Evolutionary conservation across 225 moss, liverwort and hornwort species (phyloP).

Genomic region (Polytrichum commune): DNA sequence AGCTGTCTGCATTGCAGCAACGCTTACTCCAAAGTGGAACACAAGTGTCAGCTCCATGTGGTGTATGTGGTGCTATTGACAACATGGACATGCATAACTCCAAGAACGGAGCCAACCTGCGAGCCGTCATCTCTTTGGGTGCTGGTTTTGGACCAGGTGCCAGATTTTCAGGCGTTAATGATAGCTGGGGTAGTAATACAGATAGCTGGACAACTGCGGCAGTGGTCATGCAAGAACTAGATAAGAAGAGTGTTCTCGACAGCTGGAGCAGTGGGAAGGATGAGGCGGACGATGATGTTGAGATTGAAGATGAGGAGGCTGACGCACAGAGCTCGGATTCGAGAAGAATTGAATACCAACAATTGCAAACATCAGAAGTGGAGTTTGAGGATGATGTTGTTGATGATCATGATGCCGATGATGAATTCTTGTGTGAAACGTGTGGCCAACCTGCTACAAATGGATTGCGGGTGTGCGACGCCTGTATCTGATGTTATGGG

Average conservation of each 20-base stretch:
- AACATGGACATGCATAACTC: neutral
- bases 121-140: neutral
- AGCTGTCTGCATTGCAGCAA: slow-evolving; percentile 36
- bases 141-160: neutral
- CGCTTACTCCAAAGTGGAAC: slow-evolving; percentile 18
- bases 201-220: slow-evolving; percentile 7
- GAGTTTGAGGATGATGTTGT: slow-evolving; percentile 11
- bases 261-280: slow-evolving; percentile 16
- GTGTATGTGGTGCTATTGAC: slow-evolving; percentile 10
- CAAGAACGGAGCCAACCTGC: neutral
- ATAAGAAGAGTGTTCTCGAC: slow-evolving; percentile 6
- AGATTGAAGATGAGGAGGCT: neutral
- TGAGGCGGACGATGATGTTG: slow-evolving; percentile 17
- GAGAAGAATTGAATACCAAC: slow-evolving; percentile 37
- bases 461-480: slow-evolving; percentile 31
- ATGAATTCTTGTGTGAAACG: slow-evolving; percentile 31
- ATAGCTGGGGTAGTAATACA: neutral
- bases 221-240: slow-evolving; percentile 1
- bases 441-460: slow-evolving; percentile 36
- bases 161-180: neutral
- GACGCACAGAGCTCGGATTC: slow-evolving; percentile 17
- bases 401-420: slow-evolving; percentile 28
- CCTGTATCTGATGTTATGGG: slow-evolving; percentile 27
- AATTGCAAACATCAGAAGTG: slow-evolving; percentile 26
- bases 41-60: slow-evolving; percentile 7